Percentiles rank a stretch among this genome's conserved stretches.
These are phyloP conservation scores for Xylariaceae sp. DNA, from an alignment of 2,329 filamentous ascomycete species.

Conservation along the genomic window DNA sequence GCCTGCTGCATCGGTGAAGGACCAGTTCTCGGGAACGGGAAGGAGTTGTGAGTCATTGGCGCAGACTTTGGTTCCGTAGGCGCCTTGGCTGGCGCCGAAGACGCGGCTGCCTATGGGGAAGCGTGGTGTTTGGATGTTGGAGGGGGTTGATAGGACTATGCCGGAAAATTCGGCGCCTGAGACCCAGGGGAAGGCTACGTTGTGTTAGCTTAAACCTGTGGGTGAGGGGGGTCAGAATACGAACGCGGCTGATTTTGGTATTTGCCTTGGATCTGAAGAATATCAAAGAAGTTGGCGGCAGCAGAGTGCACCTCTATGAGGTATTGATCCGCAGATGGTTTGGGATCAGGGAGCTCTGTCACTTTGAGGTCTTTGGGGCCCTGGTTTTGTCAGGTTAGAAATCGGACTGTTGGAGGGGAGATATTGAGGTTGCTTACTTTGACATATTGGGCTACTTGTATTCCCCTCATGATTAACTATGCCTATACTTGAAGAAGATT, in stretches of 20 bases:
- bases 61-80: slow-evolving; percentile 73
- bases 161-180: slow-evolving; percentile 86
- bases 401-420: slow-evolving; percentile 2
- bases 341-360: slow-evolving; percentile 68
- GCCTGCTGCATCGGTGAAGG: slow-evolving; percentile 78
- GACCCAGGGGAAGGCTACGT: slow-evolving; percentile 72
- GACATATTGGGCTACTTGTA: slow-evolving; percentile 70
- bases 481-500: no score
- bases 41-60: slow-evolving; percentile 64
- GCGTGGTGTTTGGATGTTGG: slow-evolving; percentile 42
- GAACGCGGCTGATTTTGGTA: slow-evolving; percentile 83
- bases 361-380: slow-evolving; percentile 76
- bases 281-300: slow-evolving; percentile 95
- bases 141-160: slow-evolving; percentile 64
- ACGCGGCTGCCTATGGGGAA: slow-evolving; percentile 78
- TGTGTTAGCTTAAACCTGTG: not conserved
- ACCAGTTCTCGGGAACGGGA: slow-evolving; percentile 76
- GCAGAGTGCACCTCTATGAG: slow-evolving; percentile 81
- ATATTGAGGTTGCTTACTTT: slow-evolving; percentile 47
- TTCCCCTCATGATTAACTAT: slow-evolving; percentile 62
- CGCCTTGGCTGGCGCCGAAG: slow-evolving; percentile 83
- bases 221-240: slow-evolving; percentile 12
- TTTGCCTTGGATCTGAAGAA: slow-evolving; percentile 91
- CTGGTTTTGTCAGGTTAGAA: slow-evolving; percentile 29
- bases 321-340: slow-evolving; percentile 70